phyloP scores from a whole-genome alignment of 2,329 filamentous ascomycete species.

The Blumeriella jaapii region DNA sequence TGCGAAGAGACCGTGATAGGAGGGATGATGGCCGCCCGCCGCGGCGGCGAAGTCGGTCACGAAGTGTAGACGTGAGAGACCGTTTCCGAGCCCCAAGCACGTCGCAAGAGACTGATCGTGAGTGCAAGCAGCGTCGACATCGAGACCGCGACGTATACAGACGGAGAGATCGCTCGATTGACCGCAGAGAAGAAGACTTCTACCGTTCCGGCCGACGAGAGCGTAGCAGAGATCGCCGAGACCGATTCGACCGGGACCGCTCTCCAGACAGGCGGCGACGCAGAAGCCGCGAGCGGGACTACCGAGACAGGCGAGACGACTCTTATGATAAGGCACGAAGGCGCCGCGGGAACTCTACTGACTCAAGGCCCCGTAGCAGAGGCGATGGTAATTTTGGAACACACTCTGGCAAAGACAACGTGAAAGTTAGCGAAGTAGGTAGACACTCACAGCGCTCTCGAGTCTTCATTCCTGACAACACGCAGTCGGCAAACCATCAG shows the following conservation, averaged over 20 bases:
- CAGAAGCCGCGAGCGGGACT: conserved; percentile 57
- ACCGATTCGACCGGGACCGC: conserved; percentile 45
- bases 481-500: conserved; percentile 43
- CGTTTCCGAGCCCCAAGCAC: conserved; percentile 9
- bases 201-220: conserved; percentile 52
- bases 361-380: conserved; percentile 54
- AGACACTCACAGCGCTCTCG: not conserved
- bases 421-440: conserved; percentile 47
- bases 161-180: conserved; percentile 59
- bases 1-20: conserved; percentile 38
- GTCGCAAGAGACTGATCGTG: conserved; percentile 31
- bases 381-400: conserved; percentile 53
- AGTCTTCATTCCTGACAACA: conserved; percentile 8
- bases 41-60: conserved; percentile 47
- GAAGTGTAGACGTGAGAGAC: conserved; percentile 48
- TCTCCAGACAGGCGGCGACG: conserved; percentile 45
- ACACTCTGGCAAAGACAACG: conserved; percentile 36
- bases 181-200: conserved; percentile 53
- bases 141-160: conserved; percentile 50
- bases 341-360: conserved; percentile 59
- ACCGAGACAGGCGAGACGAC: conserved; percentile 60
- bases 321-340: conserved; percentile 54
- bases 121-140: conserved; percentile 40
- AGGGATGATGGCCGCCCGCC: conserved; percentile 38
- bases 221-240: conserved; percentile 49